Base-by-base conservation (phyloP, 345 rosid species). In the Populus nigra region DNA sequence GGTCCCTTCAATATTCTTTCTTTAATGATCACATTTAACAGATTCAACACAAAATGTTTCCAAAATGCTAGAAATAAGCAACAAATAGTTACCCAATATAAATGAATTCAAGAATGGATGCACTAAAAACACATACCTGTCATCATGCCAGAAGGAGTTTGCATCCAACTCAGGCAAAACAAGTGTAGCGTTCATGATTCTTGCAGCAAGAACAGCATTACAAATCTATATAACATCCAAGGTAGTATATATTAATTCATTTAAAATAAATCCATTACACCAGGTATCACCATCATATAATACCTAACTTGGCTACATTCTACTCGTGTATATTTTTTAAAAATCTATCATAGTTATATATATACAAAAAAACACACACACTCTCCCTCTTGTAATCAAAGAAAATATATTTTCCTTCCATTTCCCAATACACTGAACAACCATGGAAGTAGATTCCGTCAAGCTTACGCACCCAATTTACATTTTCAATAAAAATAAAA, bases 61-160 rank as follows among this genome's bases (percentile, higher is more conserved):
- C 61, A 43, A 63, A 36, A 7, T 17, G 36, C 39, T 18, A 18
- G 5, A 35, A 35, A 16, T 35, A 67, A 3, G 22, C 23, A 33
- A 69, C 23, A 53, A 8, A 77, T 50, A 13, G n/a, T 22, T 69
- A 59, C 23, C 10, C 25, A 59, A 3, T 59, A 36, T 8, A 7
- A 66, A 68, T 75, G n/a, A 22, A 39, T 35, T 43, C 13, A 35
- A 31, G 27, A 76, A 80, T 8, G 57, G 50, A 57, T 10, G n/a
- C 3, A 59, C 31, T 39, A 33, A 77, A 80, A 68, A 38, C 39
- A 81, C 16, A 76, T 90, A 96, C 99, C 95, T 96, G 82, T 91
- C 97, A 86, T 96, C 99, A 77, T 88, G 99, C 99, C 99, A 93
- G 84, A 92, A 96, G 79, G 98, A 92, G 90, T 96, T 96, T 63